Evolutionary conservation across 1,139 yeast species (phyloP).

Genomic region (Nadsonia commutata): DNA sequence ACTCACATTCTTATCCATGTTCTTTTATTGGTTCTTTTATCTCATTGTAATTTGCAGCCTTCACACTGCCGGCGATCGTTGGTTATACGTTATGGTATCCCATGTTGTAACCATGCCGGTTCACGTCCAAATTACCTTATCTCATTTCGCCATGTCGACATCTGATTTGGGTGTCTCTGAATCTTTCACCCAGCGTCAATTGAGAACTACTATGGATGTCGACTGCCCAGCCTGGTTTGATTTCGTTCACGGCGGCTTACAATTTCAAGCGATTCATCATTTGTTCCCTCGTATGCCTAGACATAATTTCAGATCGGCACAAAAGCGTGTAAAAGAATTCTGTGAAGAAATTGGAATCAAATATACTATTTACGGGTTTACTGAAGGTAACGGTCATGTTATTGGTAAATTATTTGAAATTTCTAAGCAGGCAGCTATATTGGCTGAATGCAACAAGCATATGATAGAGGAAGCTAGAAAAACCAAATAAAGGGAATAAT

Average conservation of each 20-base stretch:
- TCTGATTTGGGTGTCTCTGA: constrained; percentile 72
- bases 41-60: constrained; percentile 38
- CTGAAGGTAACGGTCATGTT: constrained; percentile 59
- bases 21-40: constrained; percentile 72
- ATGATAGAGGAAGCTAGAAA: constrained; percentile 3
- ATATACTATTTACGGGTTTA: constrained; percentile 76
- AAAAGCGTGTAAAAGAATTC: constrained; percentile 55
- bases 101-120: constrained; percentile 78
- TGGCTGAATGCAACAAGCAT: constrained; percentile 52
- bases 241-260: constrained; percentile 82
- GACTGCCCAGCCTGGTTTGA: constrained; percentile 91
- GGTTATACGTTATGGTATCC: constrained; percentile 51
- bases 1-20: constrained; percentile 48
- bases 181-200: constrained; percentile 66
- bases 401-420: constrained; percentile 56
- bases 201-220: constrained; percentile 89
- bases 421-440: constrained; percentile 62
- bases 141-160: constrained; percentile 91
- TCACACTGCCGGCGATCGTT: constrained; percentile 36
- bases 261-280: constrained; percentile 84
- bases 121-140: constrained; percentile 79
- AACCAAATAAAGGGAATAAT: no score
- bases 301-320: constrained; percentile 67
- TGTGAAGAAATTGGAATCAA: constrained; percentile 67
- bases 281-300: constrained; percentile 81